Evolutionary conservation across 1,284 basidiomycete species (phyloP), one percentile per base, ranked within the genome.

Genomic region (Sparassis latifolia): DNA sequence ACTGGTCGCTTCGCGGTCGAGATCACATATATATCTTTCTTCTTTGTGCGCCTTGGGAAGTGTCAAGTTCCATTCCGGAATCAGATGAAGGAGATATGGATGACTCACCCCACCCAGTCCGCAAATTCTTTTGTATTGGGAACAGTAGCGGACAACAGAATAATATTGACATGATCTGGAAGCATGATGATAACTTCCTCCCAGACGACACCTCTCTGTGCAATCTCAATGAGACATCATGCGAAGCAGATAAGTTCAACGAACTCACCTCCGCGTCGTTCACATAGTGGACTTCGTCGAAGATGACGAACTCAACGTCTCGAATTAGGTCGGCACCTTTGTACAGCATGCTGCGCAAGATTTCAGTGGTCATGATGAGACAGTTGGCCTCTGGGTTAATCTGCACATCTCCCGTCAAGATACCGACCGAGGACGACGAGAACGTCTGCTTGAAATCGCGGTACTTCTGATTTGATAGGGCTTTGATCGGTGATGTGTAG

Each of bases 151-250:
- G 96, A 98, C 10, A 99, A 76, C 33, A 99, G 75, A 52, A 99
- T 97, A 63, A 98, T 97, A 66, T 88, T 95, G 65, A 97, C 89
- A 69, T 97, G 94, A 57, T 97, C 94, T 1, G 94, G 94, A 9
- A 97, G 73, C 92, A 97, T 96, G 68, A 99, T 99, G 58, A 99
- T 99, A 33, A 99, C 97, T 70, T 99, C 97, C 69, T 99, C 97
- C 97, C 97, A 99, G 10, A 99, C 97, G 7, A 99, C 97, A 47
- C 97, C 97, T 64, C 97, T 80, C 93, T 97, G 61, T n/a, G 28
- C 44, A 48, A 47, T 43, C 12, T 40, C 37, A 10, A 47, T 10
- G 10, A 37, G 12, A 37, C 6, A 37, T 20, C 20, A 20, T 20
- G 20, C 20, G 20, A 20, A 20, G 20, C 20, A 20, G 20, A 20